Evolutionary conservation across 2,329 filamentous ascomycete species (phyloP).

Genomic region (Emericellopsis cladophorae): DNA sequence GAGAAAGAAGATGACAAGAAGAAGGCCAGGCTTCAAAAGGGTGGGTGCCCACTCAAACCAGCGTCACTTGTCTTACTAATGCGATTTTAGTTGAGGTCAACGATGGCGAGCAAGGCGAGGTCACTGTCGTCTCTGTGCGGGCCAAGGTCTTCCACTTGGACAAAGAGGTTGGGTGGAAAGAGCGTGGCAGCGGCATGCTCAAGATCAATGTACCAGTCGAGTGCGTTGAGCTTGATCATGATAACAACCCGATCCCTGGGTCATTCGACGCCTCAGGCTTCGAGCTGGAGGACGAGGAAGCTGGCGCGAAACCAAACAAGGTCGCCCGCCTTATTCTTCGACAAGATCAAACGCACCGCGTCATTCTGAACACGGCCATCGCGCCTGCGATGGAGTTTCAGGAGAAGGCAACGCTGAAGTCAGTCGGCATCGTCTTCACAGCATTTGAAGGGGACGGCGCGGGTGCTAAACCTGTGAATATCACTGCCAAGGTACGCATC

Average conservation of each 20-base stretch:
- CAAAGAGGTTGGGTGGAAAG: constrained; percentile 67
- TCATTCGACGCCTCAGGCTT: constrained; percentile 43
- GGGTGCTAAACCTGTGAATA: constrained; percentile 39
- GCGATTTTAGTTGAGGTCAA: constrained; percentile 49
- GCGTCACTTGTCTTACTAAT: constrained; percentile 10
- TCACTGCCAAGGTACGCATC: constrained; percentile 45
- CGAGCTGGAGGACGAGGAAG: constrained; percentile 26
- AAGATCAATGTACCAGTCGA: constrained; percentile 66
- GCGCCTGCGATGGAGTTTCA: constrained; percentile 70
- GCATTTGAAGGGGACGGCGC: constrained; percentile 39
- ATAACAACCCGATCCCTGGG: constrained; percentile 29
- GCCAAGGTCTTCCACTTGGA: constrained; percentile 79
- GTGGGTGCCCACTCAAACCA: constrained; percentile 31
- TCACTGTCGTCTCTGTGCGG: constrained; percentile 60
- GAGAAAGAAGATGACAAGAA: constrained; percentile 53
- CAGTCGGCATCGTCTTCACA: constrained; percentile 54
- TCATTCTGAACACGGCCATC: constrained; percentile 77
- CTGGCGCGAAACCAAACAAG: constrained; percentile 21
- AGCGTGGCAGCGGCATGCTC: constrained; percentile 71
- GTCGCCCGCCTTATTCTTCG: constrained; percentile 74
- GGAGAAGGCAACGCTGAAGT: constrained; percentile 60
- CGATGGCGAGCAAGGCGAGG: constrained; percentile 78
- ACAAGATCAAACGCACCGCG: constrained; percentile 75
- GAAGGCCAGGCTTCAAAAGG: constrained; percentile 53
- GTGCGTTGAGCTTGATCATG: constrained; percentile 42